phyloP scores from a whole-genome alignment of 306 rosid genomes.

The Ziziphus jujuba region DNA sequence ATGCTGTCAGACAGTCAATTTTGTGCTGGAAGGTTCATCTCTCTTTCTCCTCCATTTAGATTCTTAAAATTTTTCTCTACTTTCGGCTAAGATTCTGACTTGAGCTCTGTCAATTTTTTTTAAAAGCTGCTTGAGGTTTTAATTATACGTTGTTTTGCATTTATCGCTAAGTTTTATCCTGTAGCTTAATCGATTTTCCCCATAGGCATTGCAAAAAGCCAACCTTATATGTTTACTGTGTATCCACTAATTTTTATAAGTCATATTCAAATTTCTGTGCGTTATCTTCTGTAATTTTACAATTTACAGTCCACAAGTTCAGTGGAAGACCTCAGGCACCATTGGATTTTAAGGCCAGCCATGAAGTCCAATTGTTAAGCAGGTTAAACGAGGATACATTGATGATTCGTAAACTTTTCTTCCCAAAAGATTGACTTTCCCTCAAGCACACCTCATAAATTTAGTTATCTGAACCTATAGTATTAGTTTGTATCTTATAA shows the following conservation, averaged over 20 bases:
- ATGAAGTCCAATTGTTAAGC: constrained; percentile 1
- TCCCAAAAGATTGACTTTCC: background rate
- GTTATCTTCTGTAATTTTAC: background rate
- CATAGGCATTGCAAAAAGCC: constrained; percentile 1
- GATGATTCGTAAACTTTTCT: constrained; percentile 2
- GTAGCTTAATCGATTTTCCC: background rate
- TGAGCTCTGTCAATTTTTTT: background rate
- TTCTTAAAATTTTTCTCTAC: background rate
- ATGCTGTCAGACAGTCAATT: constrained; percentile 77
- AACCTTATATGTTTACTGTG: background rate
- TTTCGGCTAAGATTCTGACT: background rate
- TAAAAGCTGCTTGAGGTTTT: background rate
- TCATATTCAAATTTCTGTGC: background rate
- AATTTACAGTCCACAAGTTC: no score
- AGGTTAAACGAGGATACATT: background rate
- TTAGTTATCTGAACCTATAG: background rate
- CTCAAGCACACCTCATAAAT: background rate
- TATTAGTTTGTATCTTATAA: background rate
- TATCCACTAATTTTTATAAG: background rate
- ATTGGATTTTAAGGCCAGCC: background rate
- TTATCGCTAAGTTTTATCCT: background rate
- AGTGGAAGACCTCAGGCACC: background rate
- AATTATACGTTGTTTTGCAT: background rate
- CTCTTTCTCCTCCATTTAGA: constrained; percentile 6
- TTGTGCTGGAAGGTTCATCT: constrained; percentile 70